Evolutionary conservation across 2,329 filamentous ascomycete species (phyloP).

Genomic region (Neonectria faginata): DNA sequence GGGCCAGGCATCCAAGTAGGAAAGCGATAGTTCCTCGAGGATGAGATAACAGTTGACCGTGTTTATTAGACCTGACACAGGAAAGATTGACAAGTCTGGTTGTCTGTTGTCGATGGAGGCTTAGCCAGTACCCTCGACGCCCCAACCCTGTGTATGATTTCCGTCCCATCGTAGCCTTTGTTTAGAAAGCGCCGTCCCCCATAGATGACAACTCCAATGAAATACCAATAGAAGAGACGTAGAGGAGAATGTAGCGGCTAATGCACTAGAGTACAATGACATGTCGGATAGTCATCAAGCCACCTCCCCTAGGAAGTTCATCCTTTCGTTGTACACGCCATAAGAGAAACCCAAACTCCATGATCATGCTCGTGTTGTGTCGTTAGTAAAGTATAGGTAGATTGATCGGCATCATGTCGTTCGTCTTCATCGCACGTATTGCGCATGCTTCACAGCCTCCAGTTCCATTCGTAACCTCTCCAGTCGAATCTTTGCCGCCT

Average conservation of each 20-base stretch:
- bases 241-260: constrained; percentile 40
- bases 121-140: constrained; percentile 33
- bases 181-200: constrained; percentile 38
- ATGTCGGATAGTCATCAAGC: constrained; percentile 39
- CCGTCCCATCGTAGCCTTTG: constrained; percentile 39
- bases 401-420: constrained; percentile 23
- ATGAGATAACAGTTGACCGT: constrained; percentile 45
- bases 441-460: constrained; percentile 44
- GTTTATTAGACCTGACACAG: constrained; percentile 49
- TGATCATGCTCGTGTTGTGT: constrained; percentile 49
- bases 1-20: constrained; percentile 30
- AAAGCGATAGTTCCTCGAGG: constrained; percentile 34
- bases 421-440: constrained; percentile 44
- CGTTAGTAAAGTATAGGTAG: constrained; percentile 41
- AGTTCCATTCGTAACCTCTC: constrained; percentile 62
- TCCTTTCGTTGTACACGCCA: constrained; percentile 43
- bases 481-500: constrained; percentile 72
- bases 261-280: constrained; percentile 49
- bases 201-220: constrained; percentile 38
- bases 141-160: constrained; percentile 38
- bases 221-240: constrained; percentile 30
- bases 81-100: constrained; percentile 43
- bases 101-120: constrained; percentile 40
- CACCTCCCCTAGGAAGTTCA: constrained; percentile 32
- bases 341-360: constrained; percentile 44